Evolutionary conservation across 129 eudicot species (phyloP).

Genomic region (Deinandra increscens): DNA sequence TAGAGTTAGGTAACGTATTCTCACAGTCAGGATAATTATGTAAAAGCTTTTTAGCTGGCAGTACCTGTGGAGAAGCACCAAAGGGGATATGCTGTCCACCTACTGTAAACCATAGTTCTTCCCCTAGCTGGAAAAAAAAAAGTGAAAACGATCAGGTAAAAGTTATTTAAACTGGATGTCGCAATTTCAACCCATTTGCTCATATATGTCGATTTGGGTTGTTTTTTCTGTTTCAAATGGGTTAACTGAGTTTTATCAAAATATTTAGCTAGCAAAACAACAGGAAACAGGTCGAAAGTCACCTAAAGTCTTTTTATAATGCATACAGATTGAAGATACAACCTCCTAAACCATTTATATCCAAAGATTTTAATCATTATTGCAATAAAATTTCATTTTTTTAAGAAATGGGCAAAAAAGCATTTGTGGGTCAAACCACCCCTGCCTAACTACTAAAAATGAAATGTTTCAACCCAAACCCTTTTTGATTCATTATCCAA

Average conservation of each 20-base stretch:
- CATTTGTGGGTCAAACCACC: not conserved
- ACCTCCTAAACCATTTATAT: not conserved
- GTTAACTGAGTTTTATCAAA: not conserved
- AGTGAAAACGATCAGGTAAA: conserved; percentile 1
- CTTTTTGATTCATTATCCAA: not conserved
- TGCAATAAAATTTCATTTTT: not conserved
- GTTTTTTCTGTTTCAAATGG: not conserved
- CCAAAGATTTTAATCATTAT: not conserved
- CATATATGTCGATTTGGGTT: not conserved
- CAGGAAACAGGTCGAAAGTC: not conserved
- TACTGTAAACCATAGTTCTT: conserved; percentile 77
- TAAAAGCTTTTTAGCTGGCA: not conserved
- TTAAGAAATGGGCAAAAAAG: not conserved
- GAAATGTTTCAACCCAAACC: not conserved
- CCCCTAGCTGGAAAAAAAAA: conserved; percentile 57
- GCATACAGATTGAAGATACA: not conserved
- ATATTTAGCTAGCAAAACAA: not conserved
- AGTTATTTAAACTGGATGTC: not conserved
- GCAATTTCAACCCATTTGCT: conserved; percentile 1
- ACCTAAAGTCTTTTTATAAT: not conserved
- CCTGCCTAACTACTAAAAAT: not conserved
- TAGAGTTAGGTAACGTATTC: not conserved
- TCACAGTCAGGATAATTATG: not conserved
- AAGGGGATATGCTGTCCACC: conserved; percentile 93
- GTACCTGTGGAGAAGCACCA: conserved; percentile 94